phyloP scores from a whole-genome alignment of 805 yeast species.

The Barnettozyma siamensis region DNA sequence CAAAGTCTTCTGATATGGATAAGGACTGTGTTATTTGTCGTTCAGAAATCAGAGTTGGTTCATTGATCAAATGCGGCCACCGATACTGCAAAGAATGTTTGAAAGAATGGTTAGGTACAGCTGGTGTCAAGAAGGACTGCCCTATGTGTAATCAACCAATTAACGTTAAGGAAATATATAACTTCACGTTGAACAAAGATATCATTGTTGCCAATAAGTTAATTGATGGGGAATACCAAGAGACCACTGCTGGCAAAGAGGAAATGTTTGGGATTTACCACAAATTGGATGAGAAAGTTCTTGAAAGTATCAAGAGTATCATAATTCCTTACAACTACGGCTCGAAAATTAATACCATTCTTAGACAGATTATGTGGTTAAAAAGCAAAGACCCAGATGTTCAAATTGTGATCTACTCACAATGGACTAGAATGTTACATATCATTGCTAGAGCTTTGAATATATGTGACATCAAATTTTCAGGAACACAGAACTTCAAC shows the following conservation, averaged over 20 bases:
- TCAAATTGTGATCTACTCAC: conserved; percentile 86
- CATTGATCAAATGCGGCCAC: conserved; percentile 89
- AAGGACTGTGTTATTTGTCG: conserved; percentile 72
- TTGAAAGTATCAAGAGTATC: conserved; percentile 42
- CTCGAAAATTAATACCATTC: conserved; percentile 78
- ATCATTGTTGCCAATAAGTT: conserved; percentile 44
- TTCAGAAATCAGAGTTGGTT: conserved; percentile 62
- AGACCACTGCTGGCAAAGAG: conserved; percentile 1
- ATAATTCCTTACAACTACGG: conserved; percentile 55
- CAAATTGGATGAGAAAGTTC: conserved; percentile 35
- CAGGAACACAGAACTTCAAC: conserved; percentile 41
- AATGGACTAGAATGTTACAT: conserved; percentile 72
- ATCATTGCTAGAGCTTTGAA: conserved; percentile 62
- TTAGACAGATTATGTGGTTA: conserved; percentile 64
- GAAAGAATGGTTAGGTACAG: conserved; percentile 57
- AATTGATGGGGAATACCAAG: conserved; percentile 23
- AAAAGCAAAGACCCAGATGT: conserved; percentile 41
- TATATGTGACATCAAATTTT: conserved; percentile 47
- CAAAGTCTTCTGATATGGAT: conserved; percentile 17
- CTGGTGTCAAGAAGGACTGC: conserved; percentile 42
- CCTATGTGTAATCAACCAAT: conserved; percentile 73
- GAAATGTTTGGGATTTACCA: conserved; percentile 20
- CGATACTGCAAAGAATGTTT: conserved; percentile 82
- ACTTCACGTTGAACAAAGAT: conserved; percentile 56
- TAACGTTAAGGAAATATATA: conserved; percentile 49